Evolutionary conservation across 257 asterid genomes (phyloP), one percentile per base, ranked within the genome.

Genomic region (Perilla frutescens): DNA sequence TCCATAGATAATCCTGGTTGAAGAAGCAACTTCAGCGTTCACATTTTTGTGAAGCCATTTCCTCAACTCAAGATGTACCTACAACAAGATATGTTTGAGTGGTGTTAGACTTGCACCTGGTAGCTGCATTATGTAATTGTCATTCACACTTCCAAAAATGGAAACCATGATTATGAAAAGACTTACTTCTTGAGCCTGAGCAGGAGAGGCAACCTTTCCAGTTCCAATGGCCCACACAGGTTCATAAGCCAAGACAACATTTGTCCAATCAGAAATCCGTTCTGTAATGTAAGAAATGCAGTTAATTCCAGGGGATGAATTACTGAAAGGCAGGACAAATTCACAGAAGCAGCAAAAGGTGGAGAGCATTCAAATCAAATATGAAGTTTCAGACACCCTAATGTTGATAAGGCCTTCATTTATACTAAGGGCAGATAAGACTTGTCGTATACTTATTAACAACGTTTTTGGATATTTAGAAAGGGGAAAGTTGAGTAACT

Each of bases 171-270:
- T 43, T 57, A 45, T 40, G 51, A 20, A 36, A 40, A 36, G 70
- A 79, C 94, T 87, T 88, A 93, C 98, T 80, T 94, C 99, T 81
- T 94, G 97, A 76, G 97, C 99, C 86, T 94, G 99, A 61, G 93
- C 97, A 73, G 99, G 97, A 62, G 82, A 60, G 53, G 99, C 99
- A 49, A 94, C 99, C 88, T 90, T 91, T 71, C 99, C 99, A 53
- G 99, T 94, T 75, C 99, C 99, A 84, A 94, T 94, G 77, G 99
- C 99, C 99, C 99, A 94, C 76, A 94, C 99, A 81, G 99, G 99
- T 86, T 94, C 99, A 77, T 94, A 94, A 63, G 99, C 99, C 80
- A 94, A 36, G 70, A 94, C 99, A 66, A 94, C 89, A 20, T 91
- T 90, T 55, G 84, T 63, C 99, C 99, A 94, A 55, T 91, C 91